Conservation (phyloP, 192 early-diverging fungal species). For the Coemansia sp. region DNA sequence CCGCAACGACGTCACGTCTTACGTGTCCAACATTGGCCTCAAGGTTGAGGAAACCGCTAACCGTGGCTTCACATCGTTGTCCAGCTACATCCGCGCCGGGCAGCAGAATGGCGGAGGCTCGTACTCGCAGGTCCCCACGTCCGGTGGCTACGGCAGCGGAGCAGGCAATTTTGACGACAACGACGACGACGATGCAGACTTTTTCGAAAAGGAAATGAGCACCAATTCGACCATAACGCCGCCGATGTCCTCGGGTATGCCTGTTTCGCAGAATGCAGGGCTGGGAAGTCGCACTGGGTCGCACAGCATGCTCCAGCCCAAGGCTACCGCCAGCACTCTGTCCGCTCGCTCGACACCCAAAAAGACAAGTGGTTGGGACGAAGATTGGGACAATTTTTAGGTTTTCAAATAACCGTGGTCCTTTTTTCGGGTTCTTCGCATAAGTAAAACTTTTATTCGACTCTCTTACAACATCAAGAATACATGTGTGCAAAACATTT, state of each 20-base stretch:
- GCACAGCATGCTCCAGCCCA: constrained; percentile 9
- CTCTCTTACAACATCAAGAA: too few relatives aligned
- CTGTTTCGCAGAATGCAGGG: background rate
- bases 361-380: constrained; percentile 31
- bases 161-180: background rate
- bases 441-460: too few relatives aligned
- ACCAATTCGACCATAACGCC: constrained; percentile 21
- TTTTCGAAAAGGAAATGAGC: constrained; percentile 36
- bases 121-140: constrained; percentile 29
- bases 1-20: constrained; percentile 60
- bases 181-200: constrained; percentile 20
- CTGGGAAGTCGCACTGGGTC: constrained; percentile 21
- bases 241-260: constrained; percentile 15
- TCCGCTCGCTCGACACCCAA: constrained; percentile 15
- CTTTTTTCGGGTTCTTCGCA: background rate
- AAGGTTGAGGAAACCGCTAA: constrained; percentile 39
- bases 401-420: background rate
- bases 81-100: constrained; percentile 34
- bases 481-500: too few relatives aligned
- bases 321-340: constrained; percentile 10
- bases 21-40: constrained; percentile 59
- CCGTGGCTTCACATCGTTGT: constrained; percentile 37
- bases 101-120: constrained; percentile 18
- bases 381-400: constrained; percentile 49
- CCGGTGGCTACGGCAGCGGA: background rate